phyloP scores from a whole-genome alignment of 495 filamentous ascomycete species.

The Cladorrhinum samala region DNA sequence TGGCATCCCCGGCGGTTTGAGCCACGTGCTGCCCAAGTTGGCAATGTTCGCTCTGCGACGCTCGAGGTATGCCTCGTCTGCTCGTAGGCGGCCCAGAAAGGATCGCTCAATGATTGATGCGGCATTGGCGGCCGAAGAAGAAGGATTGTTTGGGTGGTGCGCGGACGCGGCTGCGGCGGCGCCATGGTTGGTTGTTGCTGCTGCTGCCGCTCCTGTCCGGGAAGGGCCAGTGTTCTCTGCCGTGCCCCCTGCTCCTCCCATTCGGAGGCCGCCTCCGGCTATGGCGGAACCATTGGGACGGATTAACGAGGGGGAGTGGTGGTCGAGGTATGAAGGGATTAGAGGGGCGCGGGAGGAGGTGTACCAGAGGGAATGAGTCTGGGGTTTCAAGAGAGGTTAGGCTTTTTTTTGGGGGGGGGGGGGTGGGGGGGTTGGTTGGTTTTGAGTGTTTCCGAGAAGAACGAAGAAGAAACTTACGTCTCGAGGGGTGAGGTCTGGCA shows the following conservation, averaged over 20 bases:
- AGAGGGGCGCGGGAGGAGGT: constrained; percentile 48
- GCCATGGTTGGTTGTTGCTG: constrained; percentile 18
- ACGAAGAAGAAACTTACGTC: constrained; percentile 48
- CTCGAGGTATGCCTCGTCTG: constrained; percentile 63
- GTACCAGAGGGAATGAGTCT: constrained; percentile 71
- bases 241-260: too few species aligned
- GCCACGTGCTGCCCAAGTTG: constrained; percentile 71
- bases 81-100: constrained; percentile 53
- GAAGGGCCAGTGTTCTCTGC: constrained; percentile 11
- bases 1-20: constrained; percentile 65
- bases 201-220: too few species aligned
- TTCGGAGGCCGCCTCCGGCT: too few species aligned
- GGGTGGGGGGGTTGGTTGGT: constrained; percentile 10
- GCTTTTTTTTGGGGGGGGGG: constrained; percentile 2
- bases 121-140: constrained; percentile 17
- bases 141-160: not conserved
- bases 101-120: constrained; percentile 46
- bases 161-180: constrained; percentile 11
- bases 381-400: not conserved
- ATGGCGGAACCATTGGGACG: constrained; percentile 10
- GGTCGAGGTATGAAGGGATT: constrained; percentile 24
- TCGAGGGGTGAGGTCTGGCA: constrained; percentile 66
- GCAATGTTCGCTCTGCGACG: constrained; percentile 65
- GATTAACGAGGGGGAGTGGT: constrained; percentile 10
- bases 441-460: too few species aligned